Base-by-base conservation (phyloP, 1,284 basidiomycete genomes). In the Phellopilus nigrolimitatus region DNA sequence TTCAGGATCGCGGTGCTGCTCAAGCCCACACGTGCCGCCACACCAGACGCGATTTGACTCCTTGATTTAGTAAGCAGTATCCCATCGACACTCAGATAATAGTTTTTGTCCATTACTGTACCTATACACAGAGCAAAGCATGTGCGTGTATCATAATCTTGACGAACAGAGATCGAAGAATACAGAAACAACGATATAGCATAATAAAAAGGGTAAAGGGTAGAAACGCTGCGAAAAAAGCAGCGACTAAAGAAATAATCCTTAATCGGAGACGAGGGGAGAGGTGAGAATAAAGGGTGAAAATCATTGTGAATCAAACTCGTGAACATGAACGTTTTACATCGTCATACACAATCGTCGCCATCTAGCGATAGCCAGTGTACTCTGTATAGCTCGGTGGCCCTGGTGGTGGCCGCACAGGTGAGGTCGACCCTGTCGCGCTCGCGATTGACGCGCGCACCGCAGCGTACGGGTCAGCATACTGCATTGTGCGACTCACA, bases 401-500 rank as follows among this genome's bases (percentile, higher is more conserved):
- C 15, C 48, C 48, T 13, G 33, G 0, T 39, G n/a, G n/a, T n/a
- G n/a, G n/a, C n/a, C 50, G 15, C 17, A 52, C 50, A 47, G 45
- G 47, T 6, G 41, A 39, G 6, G 40, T 45, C 21, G 47, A 41
- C 4, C 49, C 50, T 5, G 43, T 22, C 13, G 22, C 25, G 12
- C 62, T 62, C 15, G 63, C 68, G 55, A 80, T 62, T 6, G 72
- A 75, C 8, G 81, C 81, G 17, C 84, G 74, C 21, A 89, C 84
- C 10, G 82, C 84, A 10, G 85, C 84, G 60, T 89, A 89, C 8
- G 85, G 86, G 62, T 90, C 86, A 17, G 87, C 84, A 62, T 88
- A 90, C 68, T 91, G 83, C 90, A 93, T 92, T 47, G 91, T 93
- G 61, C 90, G 71, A 65, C 89, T 92, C 30, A 90, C 70, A 17